Evolutionary conservation across 2,329 filamentous ascomycete species (phyloP), one percentile per base, ranked within the genome.

Genomic region (Phaeosphaeria sp.): DNA sequence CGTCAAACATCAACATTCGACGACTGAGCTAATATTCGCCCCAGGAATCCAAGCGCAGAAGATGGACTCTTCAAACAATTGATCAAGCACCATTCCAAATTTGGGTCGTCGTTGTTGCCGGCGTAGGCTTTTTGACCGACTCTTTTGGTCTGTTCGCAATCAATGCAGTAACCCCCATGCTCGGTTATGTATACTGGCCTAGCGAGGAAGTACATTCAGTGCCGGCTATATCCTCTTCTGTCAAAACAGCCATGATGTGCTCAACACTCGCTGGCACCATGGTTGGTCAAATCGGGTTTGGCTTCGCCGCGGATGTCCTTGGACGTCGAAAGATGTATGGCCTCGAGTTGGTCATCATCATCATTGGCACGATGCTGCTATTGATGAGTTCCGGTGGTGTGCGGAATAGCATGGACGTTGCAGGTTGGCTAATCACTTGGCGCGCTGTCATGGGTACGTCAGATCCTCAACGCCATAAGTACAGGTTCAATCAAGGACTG

Each of bases 291-390:
- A 50, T 79, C 13, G 64, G 74, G 5, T 79, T 80, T 56, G 77
- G 78, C 18, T 66, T 75, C 44, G 71, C 74, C 17, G 77, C 76
- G 13, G 78, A 80, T 55, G 43, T 69, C 7, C 65, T 75, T 21
- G 76, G 77, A n/a, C 59, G 77, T 55, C 65, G 74, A 24, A 75
- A 77, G 30, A 75, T 79, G 63, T 80, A 80, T 50, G 77, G 78
- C 3, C 63, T 78, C 17, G 78, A 79, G 49, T 59, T 79, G 2
- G 71, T 79, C 6, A 78, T 80, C 27, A 73, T 79, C 22, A 78
- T 80, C 27, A 69, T 78, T 36, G 74, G 72, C 20, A 78, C 76
- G 2, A 73, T 79, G 58, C 67, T 78, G 20, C 62, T 79, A 39
- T 63, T 78, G 15, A 76, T 77, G 70, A 74, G 74, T 51, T 78